A percentile compares a stretch with the other conserved stretches of the same genome.
Evolutionary conservation across 768 basidiomycete genomes (phyloP).

Genomic region (Auriscalpium microsporum): DNA sequence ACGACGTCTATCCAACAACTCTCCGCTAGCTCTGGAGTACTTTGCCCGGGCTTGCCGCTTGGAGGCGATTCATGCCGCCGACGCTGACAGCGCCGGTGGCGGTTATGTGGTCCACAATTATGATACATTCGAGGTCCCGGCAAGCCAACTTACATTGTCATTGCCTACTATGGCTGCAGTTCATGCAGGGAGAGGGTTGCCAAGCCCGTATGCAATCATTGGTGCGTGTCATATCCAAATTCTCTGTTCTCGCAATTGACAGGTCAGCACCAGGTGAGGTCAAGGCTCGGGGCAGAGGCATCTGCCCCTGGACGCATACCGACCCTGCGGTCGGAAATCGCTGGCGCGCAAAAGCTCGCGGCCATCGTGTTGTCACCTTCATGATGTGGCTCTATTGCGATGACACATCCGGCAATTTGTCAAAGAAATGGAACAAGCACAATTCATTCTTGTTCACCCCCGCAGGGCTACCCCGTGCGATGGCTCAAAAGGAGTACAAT

Average conservation of each 20-base stretch:
- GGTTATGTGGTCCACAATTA: too few relatives aligned
- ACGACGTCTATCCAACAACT: background rate
- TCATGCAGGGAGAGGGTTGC: too few relatives aligned
- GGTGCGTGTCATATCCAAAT: background rate
- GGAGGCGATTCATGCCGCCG: too few relatives aligned
- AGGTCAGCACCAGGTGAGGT: too few relatives aligned
- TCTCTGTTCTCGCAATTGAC: too few relatives aligned
- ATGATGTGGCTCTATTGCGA: slow-evolving; percentile 37
- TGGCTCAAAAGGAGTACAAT: slow-evolving; percentile 26
- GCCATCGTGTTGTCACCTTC: slow-evolving; percentile 20
- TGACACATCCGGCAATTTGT: slow-evolving; percentile 36
- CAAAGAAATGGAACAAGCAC: slow-evolving; percentile 42
- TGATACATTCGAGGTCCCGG: too few relatives aligned
- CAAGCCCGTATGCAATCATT: too few relatives aligned
- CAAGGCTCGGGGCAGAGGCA: too few relatives aligned
- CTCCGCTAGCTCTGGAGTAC: background rate
- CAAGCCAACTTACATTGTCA: too few relatives aligned
- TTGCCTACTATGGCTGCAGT: too few relatives aligned
- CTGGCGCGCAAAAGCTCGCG: background rate
- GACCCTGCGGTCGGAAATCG: too few relatives aligned
- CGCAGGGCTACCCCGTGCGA: slow-evolving; percentile 28
- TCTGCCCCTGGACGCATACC: too few relatives aligned
- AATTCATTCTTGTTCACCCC: slow-evolving; percentile 30
- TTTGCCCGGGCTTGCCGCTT: background rate
- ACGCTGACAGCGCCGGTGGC: background rate